Conservation (phyloP, 1,284 basidiomycete genomes). For the Trichosporon coremiiforme region DNA sequence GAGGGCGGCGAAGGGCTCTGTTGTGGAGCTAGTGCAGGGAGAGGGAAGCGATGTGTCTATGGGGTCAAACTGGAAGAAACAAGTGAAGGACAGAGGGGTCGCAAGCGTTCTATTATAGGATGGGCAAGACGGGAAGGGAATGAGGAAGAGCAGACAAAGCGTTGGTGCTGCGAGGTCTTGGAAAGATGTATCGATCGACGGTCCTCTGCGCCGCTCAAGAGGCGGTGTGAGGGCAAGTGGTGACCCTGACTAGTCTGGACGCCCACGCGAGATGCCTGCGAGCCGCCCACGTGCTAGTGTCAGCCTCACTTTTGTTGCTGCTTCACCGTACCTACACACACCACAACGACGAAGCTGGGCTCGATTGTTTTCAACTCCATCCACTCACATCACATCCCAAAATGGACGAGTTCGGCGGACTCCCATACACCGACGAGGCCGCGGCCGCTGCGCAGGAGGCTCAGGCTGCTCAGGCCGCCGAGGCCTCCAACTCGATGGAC, state of each 20-base stretch:
- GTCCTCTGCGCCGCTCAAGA: not conserved
- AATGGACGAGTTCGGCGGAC: conserved; percentile 31
- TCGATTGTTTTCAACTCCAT: conserved; percentile 18
- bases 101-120: not conserved
- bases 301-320: conserved; percentile 17
- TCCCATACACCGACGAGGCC: conserved; percentile 44
- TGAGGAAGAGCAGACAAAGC: not conserved
- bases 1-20: not conserved
- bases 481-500: conserved; percentile 19
- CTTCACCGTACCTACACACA: not conserved
- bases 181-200: not conserved
- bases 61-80: not conserved
- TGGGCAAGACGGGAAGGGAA: not conserved
- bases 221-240: conserved; percentile 2
- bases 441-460: conserved; percentile 3
- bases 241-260: conserved; percentile 11
- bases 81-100: not conserved
- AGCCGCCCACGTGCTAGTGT: conserved; percentile 12
- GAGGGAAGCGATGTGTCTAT: not conserved
- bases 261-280: conserved; percentile 3
- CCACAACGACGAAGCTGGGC: not conserved
- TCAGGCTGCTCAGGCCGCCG: conserved; percentile 8
- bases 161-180: not conserved
- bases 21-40: conserved; percentile 9
- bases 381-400: not conserved